Conservation (phyloP, 805 yeast species). For the Cyberlindnera subsufficiens region DNA sequence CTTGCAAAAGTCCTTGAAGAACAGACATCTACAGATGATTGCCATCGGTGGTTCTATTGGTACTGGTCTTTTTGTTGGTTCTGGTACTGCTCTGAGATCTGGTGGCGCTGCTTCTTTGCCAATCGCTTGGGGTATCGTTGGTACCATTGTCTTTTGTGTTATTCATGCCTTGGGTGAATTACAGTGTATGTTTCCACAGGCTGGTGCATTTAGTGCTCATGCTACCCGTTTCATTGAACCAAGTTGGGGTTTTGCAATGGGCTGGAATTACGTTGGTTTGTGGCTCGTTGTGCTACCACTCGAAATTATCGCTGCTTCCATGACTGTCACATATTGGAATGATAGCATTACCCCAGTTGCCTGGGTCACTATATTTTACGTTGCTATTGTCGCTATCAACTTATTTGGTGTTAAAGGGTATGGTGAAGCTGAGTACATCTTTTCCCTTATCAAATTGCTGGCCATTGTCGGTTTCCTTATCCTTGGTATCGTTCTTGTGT, state of each 20-base stretch:
- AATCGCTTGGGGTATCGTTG: slow-evolving; percentile 48
- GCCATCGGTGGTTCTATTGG: slow-evolving; percentile 68
- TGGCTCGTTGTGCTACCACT: slow-evolving; percentile 47
- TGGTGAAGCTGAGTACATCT: slow-evolving; percentile 48
- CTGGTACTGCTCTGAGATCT: slow-evolving; percentile 49
- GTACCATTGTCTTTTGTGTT: slow-evolving; percentile 50
- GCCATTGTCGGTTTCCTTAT: slow-evolving; percentile 50
- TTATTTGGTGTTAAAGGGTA: slow-evolving; percentile 50
- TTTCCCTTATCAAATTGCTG: slow-evolving; percentile 42
- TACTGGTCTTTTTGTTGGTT: slow-evolving; percentile 63
- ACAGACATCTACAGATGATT: slow-evolving; percentile 59
- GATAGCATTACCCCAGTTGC: slow-evolving; percentile 39
- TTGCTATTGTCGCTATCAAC: slow-evolving; percentile 42
- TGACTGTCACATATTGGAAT: slow-evolving; percentile 48
- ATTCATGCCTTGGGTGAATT: slow-evolving; percentile 60
- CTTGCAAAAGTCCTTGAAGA: slow-evolving; percentile 45
- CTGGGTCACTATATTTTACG: slow-evolving; percentile 45
- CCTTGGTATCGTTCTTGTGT: slow-evolving; percentile 41
- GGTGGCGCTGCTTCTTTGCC: slow-evolving; percentile 66
- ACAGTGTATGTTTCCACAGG: slow-evolving; percentile 54
- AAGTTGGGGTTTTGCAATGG: slow-evolving; percentile 58
- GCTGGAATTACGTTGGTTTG: slow-evolving; percentile 50
- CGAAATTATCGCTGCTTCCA: slow-evolving; percentile 48
- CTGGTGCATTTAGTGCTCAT: slow-evolving; percentile 62
- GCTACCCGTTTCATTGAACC: slow-evolving; percentile 54